Percentiles rank a stretch among this genome's conserved stretches.
Conservation (phyloP, 345 rosid genomes). For the Salix exigua region DNA sequence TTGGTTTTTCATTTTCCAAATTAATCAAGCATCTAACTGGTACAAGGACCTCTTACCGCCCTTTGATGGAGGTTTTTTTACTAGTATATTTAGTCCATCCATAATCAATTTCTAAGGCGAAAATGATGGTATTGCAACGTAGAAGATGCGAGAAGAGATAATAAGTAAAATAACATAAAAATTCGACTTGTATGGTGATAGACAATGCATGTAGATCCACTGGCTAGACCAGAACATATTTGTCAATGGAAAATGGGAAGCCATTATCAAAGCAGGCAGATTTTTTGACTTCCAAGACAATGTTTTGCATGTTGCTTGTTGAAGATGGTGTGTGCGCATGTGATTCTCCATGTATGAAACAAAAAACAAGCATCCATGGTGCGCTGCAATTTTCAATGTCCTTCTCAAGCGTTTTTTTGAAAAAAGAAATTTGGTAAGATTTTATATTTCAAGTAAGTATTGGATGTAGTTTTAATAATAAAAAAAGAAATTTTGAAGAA, state of each 20-base stretch:
- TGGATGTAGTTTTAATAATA: no score
- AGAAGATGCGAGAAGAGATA: no score
- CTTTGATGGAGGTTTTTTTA: neutral
- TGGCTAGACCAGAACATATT: neutral
- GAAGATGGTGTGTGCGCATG: no score
- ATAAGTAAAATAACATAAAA: no score
- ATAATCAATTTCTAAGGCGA: no score
- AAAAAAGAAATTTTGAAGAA: no score
- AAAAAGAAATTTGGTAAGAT: no score
- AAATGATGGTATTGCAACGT: no score
- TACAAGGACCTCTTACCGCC: neutral
- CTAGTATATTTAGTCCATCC: neutral
- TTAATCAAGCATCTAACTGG: neutral
- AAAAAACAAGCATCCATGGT: neutral
- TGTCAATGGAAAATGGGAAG: conserved; percentile 4
- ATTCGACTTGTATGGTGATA: no score
- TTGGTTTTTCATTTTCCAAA: conserved; percentile 5
- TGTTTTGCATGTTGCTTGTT: neutral
- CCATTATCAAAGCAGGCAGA: neutral
- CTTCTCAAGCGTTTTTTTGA: neutral
- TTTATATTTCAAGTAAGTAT: no score
- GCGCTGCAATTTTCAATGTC: neutral
- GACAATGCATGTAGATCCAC: neutral
- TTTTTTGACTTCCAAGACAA: conserved; percentile 4
- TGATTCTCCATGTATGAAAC: neutral